Percentiles rank a stretch among this genome's conserved stretches.
Conservation (phyloP, 495 filamentous ascomycete species). For the Venustampulla echinocandica region DNA sequence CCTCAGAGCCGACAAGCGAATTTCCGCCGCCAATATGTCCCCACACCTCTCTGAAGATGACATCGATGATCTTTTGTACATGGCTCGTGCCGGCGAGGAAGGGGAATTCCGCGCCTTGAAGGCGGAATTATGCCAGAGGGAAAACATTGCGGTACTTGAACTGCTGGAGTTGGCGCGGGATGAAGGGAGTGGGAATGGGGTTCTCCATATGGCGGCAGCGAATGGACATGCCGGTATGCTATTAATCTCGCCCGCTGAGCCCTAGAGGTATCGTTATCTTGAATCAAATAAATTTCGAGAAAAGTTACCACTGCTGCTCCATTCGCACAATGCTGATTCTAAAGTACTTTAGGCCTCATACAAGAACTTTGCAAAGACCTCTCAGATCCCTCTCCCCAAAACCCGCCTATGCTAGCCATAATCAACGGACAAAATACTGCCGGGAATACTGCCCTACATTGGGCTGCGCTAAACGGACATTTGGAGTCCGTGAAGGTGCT, state of each 20-base stretch:
- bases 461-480: slow-evolving; percentile 85
- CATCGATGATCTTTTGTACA: slow-evolving; percentile 82
- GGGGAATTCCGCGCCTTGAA: slow-evolving; percentile 57
- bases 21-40: slow-evolving; percentile 32
- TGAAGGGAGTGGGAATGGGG: slow-evolving; percentile 56
- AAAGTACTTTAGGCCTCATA: slow-evolving; percentile 43
- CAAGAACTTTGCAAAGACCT: slow-evolving; percentile 38
- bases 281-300: too few relatives aligned
- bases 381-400: slow-evolving; percentile 20
- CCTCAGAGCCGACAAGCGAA: too few relatives aligned
- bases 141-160: slow-evolving; percentile 39
- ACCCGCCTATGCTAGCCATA: slow-evolving; percentile 31
- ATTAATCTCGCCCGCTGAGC: neutral
- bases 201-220: slow-evolving; percentile 80
- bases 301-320: too few relatives aligned
- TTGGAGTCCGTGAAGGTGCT: slow-evolving; percentile 69
- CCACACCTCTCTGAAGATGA: slow-evolving; percentile 58
- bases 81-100: slow-evolving; percentile 66
- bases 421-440: slow-evolving; percentile 64
- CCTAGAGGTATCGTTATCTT: too few relatives aligned
- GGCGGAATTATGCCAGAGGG: slow-evolving; percentile 45
- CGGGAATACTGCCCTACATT: slow-evolving; percentile 87
- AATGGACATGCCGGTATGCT: slow-evolving; percentile 73
- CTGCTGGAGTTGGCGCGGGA: slow-evolving; percentile 62
- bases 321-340: neutral